These are phyloP conservation scores for Phellinidium pouzarii DNA, from an alignment of 1,284 basidiomycete species.

Conservation along the genomic window DNA sequence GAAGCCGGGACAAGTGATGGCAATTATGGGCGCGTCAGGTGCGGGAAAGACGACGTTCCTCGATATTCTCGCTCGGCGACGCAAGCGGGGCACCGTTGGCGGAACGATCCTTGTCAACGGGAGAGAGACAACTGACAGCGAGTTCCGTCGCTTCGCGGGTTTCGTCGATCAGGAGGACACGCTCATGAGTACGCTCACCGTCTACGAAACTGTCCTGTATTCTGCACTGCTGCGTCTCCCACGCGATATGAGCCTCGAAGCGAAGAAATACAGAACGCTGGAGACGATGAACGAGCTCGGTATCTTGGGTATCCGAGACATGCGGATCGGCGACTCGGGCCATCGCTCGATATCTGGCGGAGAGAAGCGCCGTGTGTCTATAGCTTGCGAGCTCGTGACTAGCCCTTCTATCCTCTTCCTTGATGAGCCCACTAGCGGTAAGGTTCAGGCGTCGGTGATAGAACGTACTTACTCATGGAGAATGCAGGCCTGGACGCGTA, in stretches of 20 bases:
- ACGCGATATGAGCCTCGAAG: slow-evolving; percentile 88
- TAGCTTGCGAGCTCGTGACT: slow-evolving; percentile 97
- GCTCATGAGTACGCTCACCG: slow-evolving; percentile 91
- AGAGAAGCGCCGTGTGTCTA: slow-evolving; percentile 92
- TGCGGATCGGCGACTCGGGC: slow-evolving; percentile 80
- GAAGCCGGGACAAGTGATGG: slow-evolving; percentile 84
- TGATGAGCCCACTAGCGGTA: slow-evolving; percentile 93
- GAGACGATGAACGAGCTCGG: slow-evolving; percentile 97
- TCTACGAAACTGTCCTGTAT: slow-evolving; percentile 95
- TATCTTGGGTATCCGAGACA: slow-evolving; percentile 86
- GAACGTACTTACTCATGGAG: neutral
- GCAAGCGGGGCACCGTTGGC: slow-evolving; percentile 72
- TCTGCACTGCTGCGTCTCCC: slow-evolving; percentile 87
- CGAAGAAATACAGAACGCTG: slow-evolving; percentile 89
- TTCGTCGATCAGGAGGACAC: slow-evolving; percentile 99
- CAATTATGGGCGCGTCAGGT: slow-evolving; percentile 94
- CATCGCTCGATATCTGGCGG: slow-evolving; percentile 89
- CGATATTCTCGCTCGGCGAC: slow-evolving; percentile 88
- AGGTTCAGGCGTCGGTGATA: slow-evolving; percentile 24
- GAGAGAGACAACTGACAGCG: slow-evolving; percentile 62
- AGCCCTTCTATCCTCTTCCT: slow-evolving; percentile 93
- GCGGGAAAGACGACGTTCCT: slow-evolving; percentile 96
- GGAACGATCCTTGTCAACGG: slow-evolving; percentile 87
- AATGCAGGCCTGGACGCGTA: slow-evolving; percentile 80
- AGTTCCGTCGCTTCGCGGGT: slow-evolving; percentile 83